Evolutionary conservation across 805 yeast genomes (phyloP), one percentile per base, ranked within the genome.

Genomic region (Saccharomycopsis fibuligera): DNA sequence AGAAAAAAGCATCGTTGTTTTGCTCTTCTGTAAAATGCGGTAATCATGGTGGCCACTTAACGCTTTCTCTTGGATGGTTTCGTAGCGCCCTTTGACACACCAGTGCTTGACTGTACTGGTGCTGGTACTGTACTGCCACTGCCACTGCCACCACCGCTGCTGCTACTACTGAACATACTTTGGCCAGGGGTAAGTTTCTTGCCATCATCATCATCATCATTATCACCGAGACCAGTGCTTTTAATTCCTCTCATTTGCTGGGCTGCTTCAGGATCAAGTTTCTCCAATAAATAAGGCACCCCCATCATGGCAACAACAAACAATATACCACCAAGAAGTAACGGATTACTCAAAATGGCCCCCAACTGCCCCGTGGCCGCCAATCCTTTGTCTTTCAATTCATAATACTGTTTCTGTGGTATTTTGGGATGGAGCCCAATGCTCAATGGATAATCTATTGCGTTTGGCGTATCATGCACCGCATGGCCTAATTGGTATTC

Each of bases 281-380:
- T 43, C 31, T 52, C 54, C 14, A 52, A 27, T 4, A 46, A n/a
- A 5, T 27, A 22, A 6, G 50, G 53, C 16, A 52, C n/a, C 5
- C 25, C 42, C 5, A 44, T 19, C 51, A 47, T 46, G 5, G 33
- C 44, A 8, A 42, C 39, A 27, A 46, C 9, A 16, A 46, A 35
- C 16, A 23, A 27, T 9, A 44, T 44, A 19, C 55, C 55, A 8
- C 44, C 51, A 3, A 52, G 25, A n/a, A 49, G 29, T 25, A 35
- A 37, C 14, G 53, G 53, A 38, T 39, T 52, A 22, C 39, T 41
- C 17, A 52, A 30, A 12, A 52, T 42, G 24, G 35, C 35, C 3
- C 55, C 55, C 22, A 52, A 41, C 42, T 54, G 55, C 2, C 55
- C 55, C 2, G 55, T 48, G 14, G 51, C 49, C 9, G 53, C 53